Percentiles rank a stretch among this genome's conserved stretches.
phyloP scores from a whole-genome alignment of 495 filamentous ascomycete species.

The Daldinia caldariorum region DNA sequence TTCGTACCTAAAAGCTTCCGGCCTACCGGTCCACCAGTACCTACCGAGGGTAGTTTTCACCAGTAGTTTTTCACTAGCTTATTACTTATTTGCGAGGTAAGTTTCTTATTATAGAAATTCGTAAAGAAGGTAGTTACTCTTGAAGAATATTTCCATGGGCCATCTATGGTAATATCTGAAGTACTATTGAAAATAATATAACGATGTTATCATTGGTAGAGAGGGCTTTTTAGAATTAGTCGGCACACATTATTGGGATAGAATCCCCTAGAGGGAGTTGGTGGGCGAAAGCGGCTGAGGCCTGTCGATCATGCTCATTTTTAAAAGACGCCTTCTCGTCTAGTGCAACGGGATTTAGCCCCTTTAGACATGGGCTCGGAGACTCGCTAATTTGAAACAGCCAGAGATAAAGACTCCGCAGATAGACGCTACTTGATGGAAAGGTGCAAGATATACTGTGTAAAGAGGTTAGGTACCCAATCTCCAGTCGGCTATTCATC shows the following conservation, averaged over 20 bases:
- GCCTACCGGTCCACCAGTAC: slow-evolving; percentile 1
- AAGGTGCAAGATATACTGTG: background rate
- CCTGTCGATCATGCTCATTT: slow-evolving; percentile 44
- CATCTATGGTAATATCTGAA: background rate
- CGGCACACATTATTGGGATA: background rate
- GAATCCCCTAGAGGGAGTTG: background rate
- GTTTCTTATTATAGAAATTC: slow-evolving; percentile 26
- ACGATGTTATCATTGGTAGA: background rate
- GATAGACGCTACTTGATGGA: background rate
- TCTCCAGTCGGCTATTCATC: no score
- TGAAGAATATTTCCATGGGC: no score
- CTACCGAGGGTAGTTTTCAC: no score
- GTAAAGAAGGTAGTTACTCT: no score
- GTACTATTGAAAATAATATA: background rate
- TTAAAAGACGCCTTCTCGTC: slow-evolving; percentile 34
- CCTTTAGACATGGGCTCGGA: slow-evolving; percentile 42
- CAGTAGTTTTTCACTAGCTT: slow-evolving; percentile 13
- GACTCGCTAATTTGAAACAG: slow-evolving; percentile 50
- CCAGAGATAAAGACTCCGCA: slow-evolving; percentile 37
- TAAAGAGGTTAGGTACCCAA: background rate
- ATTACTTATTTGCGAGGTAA: background rate
- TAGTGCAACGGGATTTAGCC: slow-evolving; percentile 45
- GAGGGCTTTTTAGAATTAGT: background rate
- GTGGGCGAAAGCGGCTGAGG: slow-evolving; percentile 23
- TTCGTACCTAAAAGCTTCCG: slow-evolving; percentile 18